Evolutionary conservation across 192 early-diverging fungal genomes (phyloP).

Genomic region (Entophlyctis luteolus): DNA sequence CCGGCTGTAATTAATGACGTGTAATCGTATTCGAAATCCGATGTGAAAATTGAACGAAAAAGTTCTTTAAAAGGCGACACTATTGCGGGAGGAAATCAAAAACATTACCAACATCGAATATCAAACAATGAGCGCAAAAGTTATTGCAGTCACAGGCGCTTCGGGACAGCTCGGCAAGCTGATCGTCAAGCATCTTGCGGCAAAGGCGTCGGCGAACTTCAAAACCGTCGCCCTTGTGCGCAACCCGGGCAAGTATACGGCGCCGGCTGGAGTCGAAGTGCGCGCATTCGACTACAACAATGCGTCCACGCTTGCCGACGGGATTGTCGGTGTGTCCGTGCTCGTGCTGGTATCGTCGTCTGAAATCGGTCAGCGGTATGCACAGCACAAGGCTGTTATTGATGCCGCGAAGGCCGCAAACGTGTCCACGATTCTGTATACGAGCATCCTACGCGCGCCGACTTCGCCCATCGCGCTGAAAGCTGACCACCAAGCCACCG

Average conservation of each 20-base stretch:
- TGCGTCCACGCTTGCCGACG: not conserved
- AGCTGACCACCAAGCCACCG: not conserved
- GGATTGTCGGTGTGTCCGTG: not conserved
- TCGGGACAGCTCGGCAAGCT: not conserved
- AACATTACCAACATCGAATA: no score
- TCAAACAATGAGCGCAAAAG: no score
- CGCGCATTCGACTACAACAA: not conserved
- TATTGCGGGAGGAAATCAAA: no score
- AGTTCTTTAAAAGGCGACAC: no score
- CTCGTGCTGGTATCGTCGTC: not conserved
- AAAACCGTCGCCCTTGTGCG: not conserved
- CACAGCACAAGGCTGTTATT: slow-evolving; percentile 5
- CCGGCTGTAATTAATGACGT: no score
- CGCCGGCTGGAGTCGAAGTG: not conserved
- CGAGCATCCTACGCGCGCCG: not conserved
- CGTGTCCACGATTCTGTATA: not conserved
- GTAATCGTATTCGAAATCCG: no score
- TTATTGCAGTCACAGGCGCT: not conserved
- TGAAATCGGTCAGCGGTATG: not conserved
- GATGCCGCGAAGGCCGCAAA: not conserved
- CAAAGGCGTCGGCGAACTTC: not conserved
- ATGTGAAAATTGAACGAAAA: no score
- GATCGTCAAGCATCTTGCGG: not conserved
- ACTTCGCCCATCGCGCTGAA: not conserved
- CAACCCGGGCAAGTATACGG: not conserved